These are phyloP conservation scores for Fusarium sp. DNA, from an alignment of 2,329 filamentous ascomycete genomes.

Conservation along the genomic window DNA sequence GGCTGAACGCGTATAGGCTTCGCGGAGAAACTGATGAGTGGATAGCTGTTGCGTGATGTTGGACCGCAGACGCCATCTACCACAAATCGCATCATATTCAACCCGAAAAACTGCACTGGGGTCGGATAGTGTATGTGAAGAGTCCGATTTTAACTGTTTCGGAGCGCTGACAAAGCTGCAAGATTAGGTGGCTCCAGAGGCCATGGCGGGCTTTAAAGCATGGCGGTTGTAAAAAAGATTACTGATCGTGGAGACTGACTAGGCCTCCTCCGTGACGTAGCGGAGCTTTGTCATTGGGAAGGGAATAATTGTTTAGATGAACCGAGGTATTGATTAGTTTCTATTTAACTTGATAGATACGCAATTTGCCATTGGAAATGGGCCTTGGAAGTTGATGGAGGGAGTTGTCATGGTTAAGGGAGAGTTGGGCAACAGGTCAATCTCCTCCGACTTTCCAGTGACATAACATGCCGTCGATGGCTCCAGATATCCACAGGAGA, in stretches of 20 bases:
- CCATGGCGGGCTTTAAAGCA: not conserved
- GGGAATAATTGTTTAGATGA: not conserved
- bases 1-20: not conserved
- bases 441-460: not conserved
- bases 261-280: not conserved
- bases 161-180: conserved; percentile 1
- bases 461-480: not conserved
- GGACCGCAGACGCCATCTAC: not conserved
- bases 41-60: conserved; percentile 1
- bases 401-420: not conserved
- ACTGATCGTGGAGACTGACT: not conserved
- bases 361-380: not conserved
- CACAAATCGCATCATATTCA: not conserved
- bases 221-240: not conserved
- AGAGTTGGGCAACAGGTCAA: not conserved
- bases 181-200: not conserved
- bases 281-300: not conserved
- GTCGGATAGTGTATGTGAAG: conserved; percentile 5
- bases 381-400: not conserved
- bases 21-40: not conserved
- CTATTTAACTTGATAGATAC: not conserved
- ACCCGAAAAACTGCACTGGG: not conserved
- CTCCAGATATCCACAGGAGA: not conserved
- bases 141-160: not conserved
- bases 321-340: not conserved